Conservation (phyloP, 2,329 filamentous ascomycete species). For the Cadophora sp. region DNA sequence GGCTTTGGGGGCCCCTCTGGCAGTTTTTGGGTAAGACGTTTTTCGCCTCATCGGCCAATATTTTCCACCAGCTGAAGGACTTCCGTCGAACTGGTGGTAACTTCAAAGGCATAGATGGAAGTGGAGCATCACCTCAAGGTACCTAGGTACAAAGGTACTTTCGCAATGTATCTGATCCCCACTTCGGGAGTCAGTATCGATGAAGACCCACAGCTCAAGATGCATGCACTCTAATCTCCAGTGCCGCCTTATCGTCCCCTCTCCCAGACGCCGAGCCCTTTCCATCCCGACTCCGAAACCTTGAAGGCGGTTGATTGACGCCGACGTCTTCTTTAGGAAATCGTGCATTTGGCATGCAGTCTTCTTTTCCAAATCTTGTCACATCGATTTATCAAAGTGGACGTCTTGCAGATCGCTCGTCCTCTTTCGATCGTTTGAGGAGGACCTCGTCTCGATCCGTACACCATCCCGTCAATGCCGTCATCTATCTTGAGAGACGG, state of each 20-base stretch:
- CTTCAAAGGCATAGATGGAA: conserved; percentile 2
- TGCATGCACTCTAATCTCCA: conserved; percentile 8
- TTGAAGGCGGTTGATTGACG: conserved; percentile 8
- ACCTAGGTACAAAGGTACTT: not conserved
- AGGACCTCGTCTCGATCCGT: conserved; percentile 1
- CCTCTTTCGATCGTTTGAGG: conserved; percentile 11
- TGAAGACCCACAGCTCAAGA: not conserved
- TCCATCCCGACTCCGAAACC: not conserved
- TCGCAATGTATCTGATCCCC: not conserved
- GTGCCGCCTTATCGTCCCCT: not conserved
- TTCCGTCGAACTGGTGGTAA: not conserved
- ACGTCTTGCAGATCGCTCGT: conserved; percentile 12
- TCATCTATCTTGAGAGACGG: conserved; percentile 19
- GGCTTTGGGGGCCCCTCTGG: not conserved
- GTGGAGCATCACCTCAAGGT: not conserved
- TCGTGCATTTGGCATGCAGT: conserved; percentile 13
- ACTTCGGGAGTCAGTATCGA: not conserved
- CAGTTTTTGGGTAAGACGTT: not conserved
- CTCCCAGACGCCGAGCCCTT: not conserved
- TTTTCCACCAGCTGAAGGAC: not conserved
- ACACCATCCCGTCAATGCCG: not conserved
- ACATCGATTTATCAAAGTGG: not conserved
- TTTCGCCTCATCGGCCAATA: not conserved
- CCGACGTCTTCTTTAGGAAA: not conserved
- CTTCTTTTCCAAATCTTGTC: not conserved